Base-by-base conservation (phyloP, 305 asterid genomes). In the Fraxinus velutina region DNA sequence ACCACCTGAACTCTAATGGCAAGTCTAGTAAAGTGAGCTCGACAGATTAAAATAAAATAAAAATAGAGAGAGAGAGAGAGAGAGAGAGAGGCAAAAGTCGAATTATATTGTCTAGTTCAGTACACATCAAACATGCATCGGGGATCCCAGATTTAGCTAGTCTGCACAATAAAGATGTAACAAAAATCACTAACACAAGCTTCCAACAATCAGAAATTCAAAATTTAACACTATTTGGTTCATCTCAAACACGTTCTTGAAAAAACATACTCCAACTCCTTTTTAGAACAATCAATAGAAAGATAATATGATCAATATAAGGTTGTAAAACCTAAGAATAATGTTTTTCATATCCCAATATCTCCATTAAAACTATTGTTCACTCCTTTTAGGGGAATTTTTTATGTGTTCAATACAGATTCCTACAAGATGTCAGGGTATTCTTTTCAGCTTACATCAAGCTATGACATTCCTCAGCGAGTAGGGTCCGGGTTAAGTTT, bases 401-500 rank as follows among this genome's bases (percentile, higher is more conserved):
- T 78, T 64, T 83, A 79, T 70, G 83, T 75, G 77, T 83, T 55
- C 83, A 76, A 85, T 64, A 89, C 87, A 84, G 72, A 81, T 77
- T 77, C 72, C 70, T 13, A 64, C 17, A 75, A 36, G 77, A 70
- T 71, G 55, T 79, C 83, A 52, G 34, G 10, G 60, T 15, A 50
- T 50, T 50, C 21, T 15, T 15, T 8, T 21, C 71, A 9, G 71
- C 32, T 60, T 60, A 21, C 32, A 19, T 19, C 71, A 50, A 36
- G 50, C 64, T 27, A 34, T 37, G 30, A 60, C 80, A 76, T 78
- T 79, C 76, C 88, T 87, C 85, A 90, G 78, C 85, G 87, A 83
- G 81, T 66, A 3, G 91, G 90, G 78, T 89, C 90, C 2, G 82
- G 80, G 73, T 62, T 44, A 72, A 80, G 76, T 50, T 73, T 79